Conservation (phyloP, 2,329 filamentous ascomycete species). For the Sphaerulina musiva region DNA sequence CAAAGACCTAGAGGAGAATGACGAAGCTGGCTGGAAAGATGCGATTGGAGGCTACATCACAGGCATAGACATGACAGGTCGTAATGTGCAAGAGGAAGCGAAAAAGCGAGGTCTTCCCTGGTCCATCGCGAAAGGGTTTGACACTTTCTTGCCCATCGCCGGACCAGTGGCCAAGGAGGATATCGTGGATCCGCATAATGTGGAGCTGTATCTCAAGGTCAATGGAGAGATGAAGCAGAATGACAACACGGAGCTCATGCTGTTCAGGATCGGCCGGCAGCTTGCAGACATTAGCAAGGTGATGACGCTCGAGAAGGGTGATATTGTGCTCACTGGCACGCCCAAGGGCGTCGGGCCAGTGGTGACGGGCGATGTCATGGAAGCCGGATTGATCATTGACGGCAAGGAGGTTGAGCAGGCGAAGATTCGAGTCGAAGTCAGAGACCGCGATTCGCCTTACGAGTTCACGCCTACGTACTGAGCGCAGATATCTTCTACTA, state of each 20-base stretch:
- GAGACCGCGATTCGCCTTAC: constrained; percentile 72
- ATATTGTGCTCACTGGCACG: constrained; percentile 92
- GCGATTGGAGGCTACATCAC: constrained; percentile 83
- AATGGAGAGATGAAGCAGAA: constrained; percentile 72
- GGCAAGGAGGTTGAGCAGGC: constrained; percentile 82
- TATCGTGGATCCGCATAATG: constrained; percentile 81
- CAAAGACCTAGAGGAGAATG: constrained; percentile 66
- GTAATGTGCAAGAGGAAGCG: constrained; percentile 91
- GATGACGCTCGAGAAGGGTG: constrained; percentile 87
- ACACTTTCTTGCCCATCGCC: constrained; percentile 89
- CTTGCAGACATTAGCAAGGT: constrained; percentile 88
- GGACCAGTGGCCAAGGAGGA: constrained; percentile 69
- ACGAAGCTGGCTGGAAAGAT: constrained; percentile 69
- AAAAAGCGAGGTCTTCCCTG: constrained; percentile 96
- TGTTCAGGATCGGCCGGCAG: constrained; percentile 82
- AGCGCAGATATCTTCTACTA: background rate
- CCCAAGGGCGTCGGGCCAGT: constrained; percentile 91
- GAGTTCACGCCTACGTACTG: constrained; percentile 55
- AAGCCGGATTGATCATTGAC: constrained; percentile 68
- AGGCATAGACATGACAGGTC: constrained; percentile 93
- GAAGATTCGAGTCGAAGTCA: constrained; percentile 73
- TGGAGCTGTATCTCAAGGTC: constrained; percentile 78
- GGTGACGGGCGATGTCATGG: constrained; percentile 78
- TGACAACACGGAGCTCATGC: constrained; percentile 88
- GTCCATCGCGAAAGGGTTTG: constrained; percentile 95